Base-by-base conservation (phyloP, 352 stramenopile genomes). In the Phytophthora pisi region DNA sequence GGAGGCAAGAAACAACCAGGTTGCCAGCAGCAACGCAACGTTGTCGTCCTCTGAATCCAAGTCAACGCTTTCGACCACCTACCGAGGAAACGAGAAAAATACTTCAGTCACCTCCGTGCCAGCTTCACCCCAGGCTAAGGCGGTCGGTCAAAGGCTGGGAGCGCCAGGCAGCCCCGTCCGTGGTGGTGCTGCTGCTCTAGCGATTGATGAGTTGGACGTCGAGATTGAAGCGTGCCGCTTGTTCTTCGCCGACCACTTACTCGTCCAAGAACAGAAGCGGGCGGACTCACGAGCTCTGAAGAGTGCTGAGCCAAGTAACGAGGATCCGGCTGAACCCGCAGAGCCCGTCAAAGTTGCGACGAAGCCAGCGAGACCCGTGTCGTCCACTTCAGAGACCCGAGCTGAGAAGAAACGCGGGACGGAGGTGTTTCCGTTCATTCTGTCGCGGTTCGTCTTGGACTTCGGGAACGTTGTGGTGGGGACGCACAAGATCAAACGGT, bases 381-480 rank as follows among this genome's bases (percentile, higher is more conserved):
- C 65, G 18, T 55, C 56, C 8, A 51, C 34, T 38, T 66, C 58
- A 36, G 42, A 69, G 26, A 8, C 20, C 11, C 79, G 77, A 50
- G 6, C 65, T 16, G 31, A 57, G 18, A 79, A 77, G 64, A 81
- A 77, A 52, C 62, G 61, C 5, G 61, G 43, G 4, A 51, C 58
- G 0, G 78, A 89, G 49, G 74, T 58, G 11, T 81, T 89, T 5
- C 70, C 79, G 8, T 98, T 98, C 63, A 77, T 97, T 46, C 58
- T 97, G 15, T 96, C 89, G 3, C 81, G 93, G 57, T 98, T 98
- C 64, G 82, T 97, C 1, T 79, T 97, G 24, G 95, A 99, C 66
- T 98, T 98, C 69, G 95, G 95, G 0, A 96, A 98, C 64, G 91
- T 99, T 52, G 91, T 99, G 9, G 61, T 93, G 4, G 96, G 95